Evolutionary conservation across 108 stramenopile species (phyloP), one percentile per base, ranked within the genome.

Genomic region (Ochromonas danica): DNA sequence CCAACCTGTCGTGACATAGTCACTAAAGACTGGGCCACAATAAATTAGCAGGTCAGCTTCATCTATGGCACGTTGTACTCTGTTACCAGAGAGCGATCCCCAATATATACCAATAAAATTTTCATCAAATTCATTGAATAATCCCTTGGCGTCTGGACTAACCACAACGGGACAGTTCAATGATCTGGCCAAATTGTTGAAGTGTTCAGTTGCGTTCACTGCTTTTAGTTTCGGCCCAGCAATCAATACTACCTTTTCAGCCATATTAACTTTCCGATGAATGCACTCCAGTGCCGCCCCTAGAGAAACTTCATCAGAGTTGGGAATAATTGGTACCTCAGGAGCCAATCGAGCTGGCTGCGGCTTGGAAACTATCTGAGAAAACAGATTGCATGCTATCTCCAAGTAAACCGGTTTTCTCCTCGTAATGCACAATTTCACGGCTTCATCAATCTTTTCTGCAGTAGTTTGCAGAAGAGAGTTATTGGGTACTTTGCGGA

Each of bases 361-460:
- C n/a, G n/a, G n/a, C n/a, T n/a, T n/a, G n/a, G n/a, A n/a, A n/a
- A 51, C 22, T 51, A 14, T 51, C 14, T 14, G 22, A 51, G 45
- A 14, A 51, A 22, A 6, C 6, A 51, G 45, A 67, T 67, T 67
- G 63, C 17, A 22, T 10, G 63, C 14, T 28, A 67, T 31, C 25
- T 67, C 63, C 63, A 67, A 67, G 25, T 67, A 67, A 25, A 67
- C 63, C 6, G 63, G 63, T 10, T 31, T 22, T 36, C 25, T 67
- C 6, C 10, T 3, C 25, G 63, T 36, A 67, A 67, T 10, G 6
- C 33, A 28, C 25, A 36, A 35, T 6, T 3, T 25, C 3, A 67
- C 25, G 30, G 63, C 17, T 67, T 67, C 35, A 67, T 67, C 63
- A 14, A 67, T 67, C 63, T 17, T 57, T 57, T 57, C 51, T 17